Percentiles rank a stretch among this genome's conserved stretches.
These are phyloP conservation scores for Fusarium redolens DNA, from an alignment of 2,329 filamentous ascomycete species.

Conservation along the genomic window DNA sequence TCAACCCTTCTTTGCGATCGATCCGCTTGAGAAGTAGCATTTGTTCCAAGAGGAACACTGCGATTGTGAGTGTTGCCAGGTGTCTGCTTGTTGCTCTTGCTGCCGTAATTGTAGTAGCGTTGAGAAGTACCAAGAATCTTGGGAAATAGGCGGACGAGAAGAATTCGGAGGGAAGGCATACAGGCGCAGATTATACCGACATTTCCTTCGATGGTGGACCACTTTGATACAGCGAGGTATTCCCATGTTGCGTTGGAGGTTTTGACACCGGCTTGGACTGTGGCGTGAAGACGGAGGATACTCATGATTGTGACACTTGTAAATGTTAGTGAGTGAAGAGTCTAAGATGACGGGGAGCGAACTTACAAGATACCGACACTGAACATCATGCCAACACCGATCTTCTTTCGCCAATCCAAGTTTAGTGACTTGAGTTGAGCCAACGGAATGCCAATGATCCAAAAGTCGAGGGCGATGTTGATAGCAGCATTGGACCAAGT, in stretches of 20 bases:
- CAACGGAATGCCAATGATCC: slow-evolving; percentile 64
- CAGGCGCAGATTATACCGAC: slow-evolving; percentile 55
- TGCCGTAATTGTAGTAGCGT: slow-evolving; percentile 45
- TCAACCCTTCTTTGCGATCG: slow-evolving; percentile 14
- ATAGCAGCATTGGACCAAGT: slow-evolving; percentile 64
- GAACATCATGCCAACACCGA: slow-evolving; percentile 63
- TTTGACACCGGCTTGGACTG: slow-evolving; percentile 47
- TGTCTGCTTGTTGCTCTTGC: slow-evolving; percentile 21
- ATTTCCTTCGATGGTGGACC: slow-evolving; percentile 54
- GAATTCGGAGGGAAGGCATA: slow-evolving; percentile 51
- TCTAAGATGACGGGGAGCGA: accelerated
- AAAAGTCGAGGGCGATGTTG: slow-evolving; percentile 63
- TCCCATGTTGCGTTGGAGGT: slow-evolving; percentile 52
- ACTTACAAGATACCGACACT: slow-evolving; percentile 60
- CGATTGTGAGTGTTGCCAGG: slow-evolving; percentile 13
- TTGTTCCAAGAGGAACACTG: slow-evolving; percentile 29
- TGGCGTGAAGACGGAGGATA: slow-evolving; percentile 51
- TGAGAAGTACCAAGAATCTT: slow-evolving; percentile 46
- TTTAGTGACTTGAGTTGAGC: slow-evolving; percentile 56
- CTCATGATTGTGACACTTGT: slow-evolving; percentile 53
- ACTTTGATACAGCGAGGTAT: slow-evolving; percentile 46
- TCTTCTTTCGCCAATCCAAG: slow-evolving; percentile 60
- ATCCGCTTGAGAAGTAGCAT: slow-evolving; percentile 40
- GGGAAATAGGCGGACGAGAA: slow-evolving; percentile 55
- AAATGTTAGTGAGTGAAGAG: background rate